phyloP scores from a whole-genome alignment of 805 yeast species.

The Lipomyces yamadae region DNA sequence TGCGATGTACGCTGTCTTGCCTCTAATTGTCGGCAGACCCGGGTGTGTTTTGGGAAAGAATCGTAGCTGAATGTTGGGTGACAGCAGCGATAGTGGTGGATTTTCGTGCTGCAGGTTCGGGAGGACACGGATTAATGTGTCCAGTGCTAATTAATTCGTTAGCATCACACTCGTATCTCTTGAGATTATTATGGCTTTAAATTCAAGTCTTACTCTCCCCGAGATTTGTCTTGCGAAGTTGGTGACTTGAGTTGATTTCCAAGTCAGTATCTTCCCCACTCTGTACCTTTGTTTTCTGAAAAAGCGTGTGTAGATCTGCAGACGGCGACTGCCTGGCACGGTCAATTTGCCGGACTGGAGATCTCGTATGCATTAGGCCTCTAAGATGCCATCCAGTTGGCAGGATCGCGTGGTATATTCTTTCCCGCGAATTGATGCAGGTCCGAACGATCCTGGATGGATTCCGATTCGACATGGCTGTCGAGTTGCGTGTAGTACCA shows the following conservation, averaged over 20 bases:
- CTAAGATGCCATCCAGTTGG: neutral
- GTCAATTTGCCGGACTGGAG: neutral
- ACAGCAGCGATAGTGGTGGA: conserved; percentile 29
- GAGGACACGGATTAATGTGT: conserved; percentile 21
- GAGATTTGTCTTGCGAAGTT: conserved; percentile 21
- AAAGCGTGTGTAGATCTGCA: neutral
- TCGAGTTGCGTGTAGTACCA: neutral
- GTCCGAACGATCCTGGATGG: neutral
- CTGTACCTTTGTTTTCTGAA: neutral
- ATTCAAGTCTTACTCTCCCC: conserved; percentile 17
- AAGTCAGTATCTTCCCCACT: conserved; percentile 3
- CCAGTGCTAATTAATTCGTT: conserved; percentile 24
- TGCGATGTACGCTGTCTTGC: conserved; percentile 31
- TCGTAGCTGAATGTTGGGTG: conserved; percentile 34
- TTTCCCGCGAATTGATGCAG: neutral
- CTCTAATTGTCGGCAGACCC: conserved; percentile 32
- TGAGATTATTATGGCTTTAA: neutral
- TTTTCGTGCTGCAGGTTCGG: conserved; percentile 32
- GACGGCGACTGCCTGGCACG: neutral
- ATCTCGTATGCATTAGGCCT: neutral
- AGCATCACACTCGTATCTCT: neutral
- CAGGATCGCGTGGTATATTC: neutral
- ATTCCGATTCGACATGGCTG: neutral
- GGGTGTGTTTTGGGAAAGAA: conserved; percentile 37
- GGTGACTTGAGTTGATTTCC: conserved; percentile 5